Conservation (phyloP, 1,284 basidiomycete genomes). For the Porodaedalea pini region DNA sequence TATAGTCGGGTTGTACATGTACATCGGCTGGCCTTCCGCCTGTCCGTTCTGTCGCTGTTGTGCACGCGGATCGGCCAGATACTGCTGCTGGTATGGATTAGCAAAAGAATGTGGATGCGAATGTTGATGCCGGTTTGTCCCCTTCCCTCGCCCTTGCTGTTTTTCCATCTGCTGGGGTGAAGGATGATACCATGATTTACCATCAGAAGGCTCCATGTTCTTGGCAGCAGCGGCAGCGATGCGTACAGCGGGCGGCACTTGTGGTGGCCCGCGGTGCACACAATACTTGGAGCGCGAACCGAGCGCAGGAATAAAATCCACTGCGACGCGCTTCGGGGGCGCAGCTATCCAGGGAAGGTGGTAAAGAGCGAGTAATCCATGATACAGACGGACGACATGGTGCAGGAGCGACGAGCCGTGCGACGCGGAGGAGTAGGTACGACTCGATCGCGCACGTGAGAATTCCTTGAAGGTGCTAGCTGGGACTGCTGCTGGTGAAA, state of each 20-base stretch:
- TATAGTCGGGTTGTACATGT: not conserved
- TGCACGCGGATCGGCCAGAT: not conserved
- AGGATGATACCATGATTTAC: slow-evolving; percentile 13
- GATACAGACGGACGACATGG: not conserved
- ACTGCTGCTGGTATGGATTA: not conserved
- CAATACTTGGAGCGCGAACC: slow-evolving; percentile 2
- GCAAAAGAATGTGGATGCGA: not conserved
- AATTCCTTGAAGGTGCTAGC: not conserved
- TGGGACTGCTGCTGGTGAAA: not conserved
- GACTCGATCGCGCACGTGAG: not conserved
- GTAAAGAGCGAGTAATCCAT: not conserved
- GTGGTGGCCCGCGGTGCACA: not conserved
- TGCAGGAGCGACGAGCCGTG: slow-evolving; percentile 1
- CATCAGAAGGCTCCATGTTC: slow-evolving; percentile 5
- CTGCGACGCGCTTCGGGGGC: slow-evolving; percentile 7
- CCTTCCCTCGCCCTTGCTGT: not conserved
- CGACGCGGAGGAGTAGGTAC: not conserved
- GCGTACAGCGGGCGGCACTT: not conserved
- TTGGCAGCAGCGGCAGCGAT: not conserved
- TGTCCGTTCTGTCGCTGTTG: not conserved
- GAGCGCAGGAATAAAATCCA: slow-evolving; percentile 11
- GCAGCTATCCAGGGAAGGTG: slow-evolving; percentile 13
- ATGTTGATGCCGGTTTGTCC: not conserved
- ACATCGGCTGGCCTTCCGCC: not conserved
- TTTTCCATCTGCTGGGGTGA: slow-evolving; percentile 10